Evolutionary conservation across 2,329 filamentous ascomycete genomes (phyloP), one percentile per base, ranked within the genome.

Genomic region (Keithomyces neogunnii): DNA sequence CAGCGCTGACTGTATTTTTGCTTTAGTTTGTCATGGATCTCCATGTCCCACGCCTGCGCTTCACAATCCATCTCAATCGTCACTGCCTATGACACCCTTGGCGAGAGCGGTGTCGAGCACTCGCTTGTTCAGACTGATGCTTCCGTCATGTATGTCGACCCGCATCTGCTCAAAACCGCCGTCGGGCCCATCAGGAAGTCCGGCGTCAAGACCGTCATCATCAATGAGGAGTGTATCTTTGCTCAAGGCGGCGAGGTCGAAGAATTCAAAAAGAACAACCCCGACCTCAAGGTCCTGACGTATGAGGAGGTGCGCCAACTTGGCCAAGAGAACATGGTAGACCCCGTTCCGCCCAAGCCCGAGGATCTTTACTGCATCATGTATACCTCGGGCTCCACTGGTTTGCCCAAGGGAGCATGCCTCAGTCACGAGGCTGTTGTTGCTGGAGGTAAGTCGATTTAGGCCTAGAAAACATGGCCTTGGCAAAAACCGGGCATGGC

Each of bases 61-160:
- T 91, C 90, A 13, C 92, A 97, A 70, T 91, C 88, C 44, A 82
- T 96, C 66, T 83, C 88, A 53, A 91, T 96, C 59, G 92, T 96
- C 48, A 97, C 92, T 45, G 90, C 91, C 48, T 96, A 96, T 70
- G 91, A 96, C 68, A 95, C 90, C 32, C 84, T 96, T 44, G 91
- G 91, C 50, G 81, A 89, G 62, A 82, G 85, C 55, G 91, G 90
- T 45, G 80, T 96, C 56, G 83, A 86, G 72, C 90, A 95, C 73
- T 95, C 90, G 3, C 80, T 96, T 57, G 76, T 84, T 28, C 88
- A 95, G 71, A 93, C 89, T 49, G 76, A 83, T 55, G 86, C 89
- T 49, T 83, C 83, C 61, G 85, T 85, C 67, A 92, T 96, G 75
- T 96, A 91, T 71, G 79, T 89, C 56, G 91, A 96, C 65, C 86